Percentiles rank a stretch among this genome's conserved stretches.
Conservation (phyloP, 2,329 filamentous ascomycete species). For the Sarocladium kiliense region DNA sequence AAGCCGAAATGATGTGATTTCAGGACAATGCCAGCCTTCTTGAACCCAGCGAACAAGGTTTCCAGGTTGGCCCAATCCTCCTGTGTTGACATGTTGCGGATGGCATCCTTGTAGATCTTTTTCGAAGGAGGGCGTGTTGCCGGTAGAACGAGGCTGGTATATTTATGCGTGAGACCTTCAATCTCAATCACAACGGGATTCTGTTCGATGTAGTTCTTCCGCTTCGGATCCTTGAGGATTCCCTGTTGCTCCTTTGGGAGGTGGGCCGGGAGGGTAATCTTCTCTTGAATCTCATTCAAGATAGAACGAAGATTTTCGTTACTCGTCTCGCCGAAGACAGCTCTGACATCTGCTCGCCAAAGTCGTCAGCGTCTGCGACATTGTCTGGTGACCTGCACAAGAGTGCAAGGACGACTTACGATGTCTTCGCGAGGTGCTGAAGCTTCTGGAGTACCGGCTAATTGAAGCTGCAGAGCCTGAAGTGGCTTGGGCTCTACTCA, state of each 20-base stretch:
- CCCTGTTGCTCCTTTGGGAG: slow-evolving; percentile 48
- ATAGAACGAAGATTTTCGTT: slow-evolving; percentile 47
- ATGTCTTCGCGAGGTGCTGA: slow-evolving; percentile 24
- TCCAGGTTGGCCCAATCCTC: slow-evolving; percentile 49
- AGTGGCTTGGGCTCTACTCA: not conserved
- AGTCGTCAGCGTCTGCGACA: slow-evolving; percentile 8
- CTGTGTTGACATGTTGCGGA: slow-evolving; percentile 40
- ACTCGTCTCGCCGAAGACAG: slow-evolving; percentile 46
- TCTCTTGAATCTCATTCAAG: slow-evolving; percentile 48
- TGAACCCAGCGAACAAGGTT: slow-evolving; percentile 46
- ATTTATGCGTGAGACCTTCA: slow-evolving; percentile 49
- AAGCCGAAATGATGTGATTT: slow-evolving; percentile 26
- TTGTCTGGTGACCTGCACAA: no score
- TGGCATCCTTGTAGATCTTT: slow-evolving; percentile 28
- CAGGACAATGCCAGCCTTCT: slow-evolving; percentile 36
- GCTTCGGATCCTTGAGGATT: slow-evolving; percentile 41
- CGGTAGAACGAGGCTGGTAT: slow-evolving; percentile 40
- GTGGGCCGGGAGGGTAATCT: slow-evolving; percentile 57
- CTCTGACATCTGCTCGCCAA: slow-evolving; percentile 23
- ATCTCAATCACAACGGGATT: slow-evolving; percentile 56
- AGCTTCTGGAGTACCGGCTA: slow-evolving; percentile 11
- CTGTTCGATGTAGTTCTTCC: slow-evolving; percentile 41
- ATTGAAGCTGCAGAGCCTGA: not conserved
- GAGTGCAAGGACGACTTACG: no score
- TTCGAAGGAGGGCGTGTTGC: slow-evolving; percentile 38